These are phyloP conservation scores for Vickermania ingenoplastis DNA, from an alignment of 208 protist genomes.

Conservation along the genomic window DNA sequence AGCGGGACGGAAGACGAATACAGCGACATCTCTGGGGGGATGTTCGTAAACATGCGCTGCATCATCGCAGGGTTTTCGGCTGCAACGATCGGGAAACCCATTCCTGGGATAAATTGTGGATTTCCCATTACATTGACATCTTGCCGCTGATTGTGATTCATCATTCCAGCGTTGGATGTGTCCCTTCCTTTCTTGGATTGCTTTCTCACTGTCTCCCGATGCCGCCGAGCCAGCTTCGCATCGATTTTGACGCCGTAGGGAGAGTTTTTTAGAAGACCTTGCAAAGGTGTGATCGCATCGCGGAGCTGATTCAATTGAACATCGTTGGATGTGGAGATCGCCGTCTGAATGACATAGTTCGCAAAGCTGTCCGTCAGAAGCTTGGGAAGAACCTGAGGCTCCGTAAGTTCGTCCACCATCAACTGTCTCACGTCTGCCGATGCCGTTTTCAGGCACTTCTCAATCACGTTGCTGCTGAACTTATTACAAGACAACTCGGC, in stretches of 20 bases:
- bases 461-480: conserved; percentile 98
- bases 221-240: conserved; percentile 75
- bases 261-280: conserved; percentile 91
- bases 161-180: not conserved
- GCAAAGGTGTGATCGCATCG: conserved; percentile 91
- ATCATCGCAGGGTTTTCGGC: conserved; percentile 46
- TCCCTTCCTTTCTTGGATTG: conserved; percentile 31
- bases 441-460: conserved; percentile 94
- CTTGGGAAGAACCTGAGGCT: conserved; percentile 78
- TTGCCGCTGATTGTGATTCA: conserved; percentile 2
- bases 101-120: conserved; percentile 5
- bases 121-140: not conserved
- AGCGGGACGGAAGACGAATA: not conserved
- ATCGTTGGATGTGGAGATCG: conserved; percentile 85
- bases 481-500: conserved; percentile 95
- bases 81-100: conserved; percentile 14
- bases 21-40: conserved; percentile 31
- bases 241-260: conserved; percentile 97
- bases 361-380: conserved; percentile 95
- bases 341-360: conserved; percentile 98
- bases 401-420: conserved; percentile 93
- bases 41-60: conserved; percentile 32
- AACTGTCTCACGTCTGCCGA: conserved; percentile 71
- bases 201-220: conserved; percentile 45
- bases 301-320: conserved; percentile 89